Conservation (phyloP, 2,329 filamentous ascomycete genomes). For the Didymella lethalis region DNA sequence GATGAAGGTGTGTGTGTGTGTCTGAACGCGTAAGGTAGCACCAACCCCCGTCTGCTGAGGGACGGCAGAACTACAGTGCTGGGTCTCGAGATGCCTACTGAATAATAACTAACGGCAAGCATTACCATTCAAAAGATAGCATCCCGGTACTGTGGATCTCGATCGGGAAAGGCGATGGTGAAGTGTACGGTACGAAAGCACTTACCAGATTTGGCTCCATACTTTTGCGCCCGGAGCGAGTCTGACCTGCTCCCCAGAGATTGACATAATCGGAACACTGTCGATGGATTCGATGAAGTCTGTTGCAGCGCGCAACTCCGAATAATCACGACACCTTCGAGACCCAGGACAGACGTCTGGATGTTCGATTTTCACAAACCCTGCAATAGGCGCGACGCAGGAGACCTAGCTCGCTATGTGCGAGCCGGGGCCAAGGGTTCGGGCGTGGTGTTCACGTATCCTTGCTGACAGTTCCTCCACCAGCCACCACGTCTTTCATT, state of each 20-base stretch:
- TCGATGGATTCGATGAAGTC: too few relatives aligned
- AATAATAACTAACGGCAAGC: not conserved
- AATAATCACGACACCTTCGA: too few relatives aligned
- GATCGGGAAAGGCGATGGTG: not conserved
- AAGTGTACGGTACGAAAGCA: not conserved
- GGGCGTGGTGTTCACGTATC: not conserved
- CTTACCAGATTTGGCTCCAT: not conserved
- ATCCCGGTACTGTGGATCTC: not conserved
- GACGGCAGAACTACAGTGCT: not conserved
- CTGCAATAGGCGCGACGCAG: not conserved
- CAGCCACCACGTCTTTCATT: not conserved
- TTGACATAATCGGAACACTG: too few relatives aligned
- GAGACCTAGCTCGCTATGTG: not conserved
- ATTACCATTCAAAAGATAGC: not conserved
- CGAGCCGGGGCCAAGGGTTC: not conserved
- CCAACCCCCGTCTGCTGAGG: not conserved
- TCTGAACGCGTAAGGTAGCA: not conserved
- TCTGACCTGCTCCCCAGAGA: too few relatives aligned
- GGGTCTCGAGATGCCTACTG: not conserved
- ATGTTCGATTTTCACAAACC: not conserved
- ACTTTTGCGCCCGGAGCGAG: not conserved
- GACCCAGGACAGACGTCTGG: too few relatives aligned
- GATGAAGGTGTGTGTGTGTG: not conserved
- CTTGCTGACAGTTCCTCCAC: not conserved
- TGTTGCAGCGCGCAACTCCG: too few relatives aligned